These are phyloP conservation scores for Aureobasidium mangrovei DNA, from an alignment of 2,329 filamentous ascomycete species.

Conservation along the genomic window DNA sequence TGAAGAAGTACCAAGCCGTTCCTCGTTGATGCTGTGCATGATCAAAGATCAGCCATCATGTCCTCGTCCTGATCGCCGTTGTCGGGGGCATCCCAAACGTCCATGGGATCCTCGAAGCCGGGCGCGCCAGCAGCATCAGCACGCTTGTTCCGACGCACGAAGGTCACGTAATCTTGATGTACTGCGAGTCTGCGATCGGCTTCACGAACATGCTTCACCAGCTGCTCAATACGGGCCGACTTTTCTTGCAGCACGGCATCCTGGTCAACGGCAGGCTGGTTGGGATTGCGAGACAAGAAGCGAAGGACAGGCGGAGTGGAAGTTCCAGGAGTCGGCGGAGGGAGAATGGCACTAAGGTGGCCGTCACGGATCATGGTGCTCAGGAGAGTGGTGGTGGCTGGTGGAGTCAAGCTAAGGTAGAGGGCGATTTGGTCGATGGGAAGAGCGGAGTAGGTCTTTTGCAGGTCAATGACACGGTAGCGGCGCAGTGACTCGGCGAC, in stretches of 20 bases:
- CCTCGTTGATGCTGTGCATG: background rate
- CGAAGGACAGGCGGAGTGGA: conserved; percentile 39
- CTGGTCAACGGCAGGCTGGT: conserved; percentile 9
- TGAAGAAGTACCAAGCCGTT: background rate
- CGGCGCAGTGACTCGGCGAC: conserved; percentile 63
- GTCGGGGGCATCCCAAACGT: conserved; percentile 23
- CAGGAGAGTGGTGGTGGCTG: conserved; percentile 46
- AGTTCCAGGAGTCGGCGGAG: conserved; percentile 31
- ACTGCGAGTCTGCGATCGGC: conserved; percentile 49
- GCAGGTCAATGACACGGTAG: conserved; percentile 65
- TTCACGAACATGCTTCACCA: conserved; percentile 45
- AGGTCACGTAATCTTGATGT: conserved; percentile 51
- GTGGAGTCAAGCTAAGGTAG: conserved; percentile 41
- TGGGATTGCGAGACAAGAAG: conserved; percentile 35
- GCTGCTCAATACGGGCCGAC: conserved; percentile 40
- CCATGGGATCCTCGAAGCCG: conserved; percentile 29
- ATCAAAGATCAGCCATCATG: conserved; percentile 23
- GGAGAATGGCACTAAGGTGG: conserved; percentile 43
- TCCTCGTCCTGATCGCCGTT: conserved; percentile 20
- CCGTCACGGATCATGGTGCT: conserved; percentile 44
- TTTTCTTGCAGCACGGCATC: conserved; percentile 40
- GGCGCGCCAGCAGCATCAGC: conserved; percentile 24
- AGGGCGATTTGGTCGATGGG: conserved; percentile 46
- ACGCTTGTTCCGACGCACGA: conserved; percentile 38
- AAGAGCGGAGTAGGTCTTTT: conserved; percentile 60